phyloP scores from a whole-genome alignment of 169 alveolate species.

The Plasmodium malariae region DNA sequence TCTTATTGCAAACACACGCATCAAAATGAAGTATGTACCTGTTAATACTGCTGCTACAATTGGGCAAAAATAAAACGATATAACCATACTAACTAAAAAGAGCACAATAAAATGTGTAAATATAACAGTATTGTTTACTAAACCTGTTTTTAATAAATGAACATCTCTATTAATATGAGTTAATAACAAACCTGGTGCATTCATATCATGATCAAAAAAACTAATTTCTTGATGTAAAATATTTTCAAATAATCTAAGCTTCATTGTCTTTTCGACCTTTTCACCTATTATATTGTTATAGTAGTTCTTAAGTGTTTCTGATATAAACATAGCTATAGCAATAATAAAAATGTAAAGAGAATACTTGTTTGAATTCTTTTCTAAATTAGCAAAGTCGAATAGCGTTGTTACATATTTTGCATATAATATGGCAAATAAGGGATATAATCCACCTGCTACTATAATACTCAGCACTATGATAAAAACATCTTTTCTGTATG shows the following conservation, averaged over 20 bases:
- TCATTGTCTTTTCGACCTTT: slow-evolving; percentile 52
- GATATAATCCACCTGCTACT: slow-evolving; percentile 76
- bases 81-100: slow-evolving; percentile 39
- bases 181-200: slow-evolving; percentile 55
- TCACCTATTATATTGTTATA: slow-evolving; percentile 70
- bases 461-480: slow-evolving; percentile 35
- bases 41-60: slow-evolving; percentile 63
- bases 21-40: slow-evolving; percentile 16
- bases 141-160: slow-evolving; percentile 75
- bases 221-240: slow-evolving; percentile 75
- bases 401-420: slow-evolving; percentile 49
- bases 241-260: slow-evolving; percentile 48
- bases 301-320: slow-evolving; percentile 65
- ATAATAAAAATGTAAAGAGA: slow-evolving; percentile 46
- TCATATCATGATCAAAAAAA: slow-evolving; percentile 65
- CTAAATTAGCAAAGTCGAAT: slow-evolving; percentile 43
- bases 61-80: slow-evolving; percentile 76
- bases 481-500: slow-evolving; percentile 32
- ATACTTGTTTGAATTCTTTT: slow-evolving; percentile 38
- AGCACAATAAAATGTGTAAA: slow-evolving; percentile 60
- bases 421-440: slow-evolving; percentile 55
- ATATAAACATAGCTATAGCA: slow-evolving; percentile 56
- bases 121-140: slow-evolving; percentile 67
- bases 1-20: slow-evolving; percentile 52
- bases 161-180: slow-evolving; percentile 69